Evolutionary conservation across 1,139 yeast species (phyloP), one percentile per base, ranked within the genome.

Genomic region (Kurtzmaniella quercitrusa): DNA sequence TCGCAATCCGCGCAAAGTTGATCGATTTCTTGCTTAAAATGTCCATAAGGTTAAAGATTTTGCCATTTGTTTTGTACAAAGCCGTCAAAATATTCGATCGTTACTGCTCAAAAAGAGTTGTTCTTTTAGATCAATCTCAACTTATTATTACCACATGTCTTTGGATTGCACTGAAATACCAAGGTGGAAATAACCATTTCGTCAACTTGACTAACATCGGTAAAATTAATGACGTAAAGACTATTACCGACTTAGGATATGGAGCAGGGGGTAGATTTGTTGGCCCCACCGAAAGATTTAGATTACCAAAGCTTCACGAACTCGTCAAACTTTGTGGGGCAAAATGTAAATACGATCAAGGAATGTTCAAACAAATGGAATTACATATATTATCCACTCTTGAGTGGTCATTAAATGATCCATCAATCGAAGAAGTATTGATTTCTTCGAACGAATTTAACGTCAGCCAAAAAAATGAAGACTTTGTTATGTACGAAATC

Each of bases 111-210:
- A 80, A 78, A 56, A 65, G 87, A 53, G 74, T 81, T 8, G 83
- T 82, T 2, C 61, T 81, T 39, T 68, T 76, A 47, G 83, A 77
- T 46, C 87, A 81, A 63, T 71, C 80, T 7, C 84, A 80, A 57
- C 66, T 82, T 42, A 82, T 81, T 18, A 74, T 80, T 36, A 78
- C 84, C 36, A 80, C 87, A 17, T 82, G 88, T 56, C 64, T 82
- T 33, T 81, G 87, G 87, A 64, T 82, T 17, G 77, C 84, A 5
- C 75, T 82, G 26, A 82, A 82, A 57, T 65, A 80, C 3, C 77
- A 74, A 59, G 88, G 88, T 38, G 88, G 88, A 28, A 81, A 83
- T 56, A 80, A 80, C 53, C 88, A 82, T 61, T 79, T 80, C 51
- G 75, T 80, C 45, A 80, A 80, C 58, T 68, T 70, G 48, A 55